Conservation (phyloP, 2,329 filamentous ascomycete genomes). For the Colletotrichum nymphaeae region DNA sequence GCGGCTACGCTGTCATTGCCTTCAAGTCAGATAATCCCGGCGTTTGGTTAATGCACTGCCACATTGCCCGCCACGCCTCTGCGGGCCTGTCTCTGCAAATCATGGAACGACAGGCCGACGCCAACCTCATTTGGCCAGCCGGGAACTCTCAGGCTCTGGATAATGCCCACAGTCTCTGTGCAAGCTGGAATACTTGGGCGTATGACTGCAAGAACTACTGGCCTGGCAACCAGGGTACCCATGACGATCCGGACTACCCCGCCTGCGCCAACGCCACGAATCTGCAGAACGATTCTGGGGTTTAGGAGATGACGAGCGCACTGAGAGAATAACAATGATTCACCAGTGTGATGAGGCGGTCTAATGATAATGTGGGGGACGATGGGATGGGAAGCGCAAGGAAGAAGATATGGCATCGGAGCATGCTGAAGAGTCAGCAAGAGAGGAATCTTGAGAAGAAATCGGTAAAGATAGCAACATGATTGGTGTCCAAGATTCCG, state of each 20-base stretch:
- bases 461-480: not conserved
- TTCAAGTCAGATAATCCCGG: constrained; percentile 62
- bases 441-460: rapidly evolving
- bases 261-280: constrained; percentile 2
- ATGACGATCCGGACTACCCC: not conserved
- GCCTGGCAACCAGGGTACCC: constrained; percentile 5
- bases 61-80: constrained; percentile 59
- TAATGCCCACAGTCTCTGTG: constrained; percentile 6
- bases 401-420: not conserved
- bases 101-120: constrained; percentile 10
- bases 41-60: constrained; percentile 61
- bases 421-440: not conserved
- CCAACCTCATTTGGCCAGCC: constrained; percentile 14
- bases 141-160: not conserved
- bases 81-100: constrained; percentile 19
- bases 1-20: constrained; percentile 59
- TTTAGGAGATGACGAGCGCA: not conserved
- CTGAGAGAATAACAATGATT: not conserved
- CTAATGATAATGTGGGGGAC: not conserved
- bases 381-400: rapidly evolving
- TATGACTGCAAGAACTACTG: constrained; percentile 28
- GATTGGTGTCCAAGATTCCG: not conserved
- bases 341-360: too few species aligned
- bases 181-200: constrained; percentile 26
- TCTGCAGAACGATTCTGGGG: constrained; percentile 19